These are phyloP conservation scores for Dothideomycetes sp. DNA, from an alignment of 2,329 filamentous ascomycete genomes.

Conservation along the genomic window DNA sequence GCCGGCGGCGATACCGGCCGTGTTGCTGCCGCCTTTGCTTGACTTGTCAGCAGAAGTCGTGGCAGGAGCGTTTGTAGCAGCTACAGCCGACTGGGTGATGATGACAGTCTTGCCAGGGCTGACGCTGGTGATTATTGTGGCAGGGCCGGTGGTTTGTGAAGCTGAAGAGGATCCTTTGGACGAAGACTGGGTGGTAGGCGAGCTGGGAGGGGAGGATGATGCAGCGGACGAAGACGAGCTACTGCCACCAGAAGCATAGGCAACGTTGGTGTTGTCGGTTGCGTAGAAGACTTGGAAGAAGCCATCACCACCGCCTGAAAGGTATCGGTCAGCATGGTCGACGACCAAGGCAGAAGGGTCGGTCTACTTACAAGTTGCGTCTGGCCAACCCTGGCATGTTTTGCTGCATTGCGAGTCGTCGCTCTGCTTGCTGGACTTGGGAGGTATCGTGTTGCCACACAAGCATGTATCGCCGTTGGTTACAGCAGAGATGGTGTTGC, in stretches of 20 bases:
- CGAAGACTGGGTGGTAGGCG: conserved; percentile 5
- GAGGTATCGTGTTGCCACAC: conserved; percentile 63
- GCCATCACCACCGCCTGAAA: conserved; percentile 50
- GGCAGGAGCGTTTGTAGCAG: conserved; percentile 33
- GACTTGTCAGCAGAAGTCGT: conserved; percentile 45
- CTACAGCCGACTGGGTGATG: conserved; percentile 24
- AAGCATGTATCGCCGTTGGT: conserved; percentile 56
- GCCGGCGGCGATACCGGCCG: conserved; percentile 77
- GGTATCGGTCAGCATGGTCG: conserved; percentile 21
- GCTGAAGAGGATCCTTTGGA: conserved; percentile 1
- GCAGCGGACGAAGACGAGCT: conserved; percentile 15
- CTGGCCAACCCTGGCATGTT: conserved; percentile 53
- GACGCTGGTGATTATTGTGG: conserved; percentile 24
- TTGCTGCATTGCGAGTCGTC: conserved; percentile 54
- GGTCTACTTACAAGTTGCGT: conserved; percentile 55
- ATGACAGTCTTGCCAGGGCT: conserved; percentile 26
- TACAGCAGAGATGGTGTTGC: conserved; percentile 50
- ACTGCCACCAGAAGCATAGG: conserved; percentile 22
- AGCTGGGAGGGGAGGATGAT: conserved; percentile 21
- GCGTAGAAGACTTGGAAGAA: conserved; percentile 45
- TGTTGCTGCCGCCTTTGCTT: conserved; percentile 37
- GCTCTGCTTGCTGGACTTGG: conserved; percentile 41
- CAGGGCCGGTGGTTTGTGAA: conserved; percentile 15
- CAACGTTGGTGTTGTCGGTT: conserved; percentile 34
- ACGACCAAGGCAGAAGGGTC: not conserved